These are phyloP conservation scores for Claviceps sorghi DNA, from an alignment of 2,329 filamentous ascomycete genomes.

Conservation along the genomic window DNA sequence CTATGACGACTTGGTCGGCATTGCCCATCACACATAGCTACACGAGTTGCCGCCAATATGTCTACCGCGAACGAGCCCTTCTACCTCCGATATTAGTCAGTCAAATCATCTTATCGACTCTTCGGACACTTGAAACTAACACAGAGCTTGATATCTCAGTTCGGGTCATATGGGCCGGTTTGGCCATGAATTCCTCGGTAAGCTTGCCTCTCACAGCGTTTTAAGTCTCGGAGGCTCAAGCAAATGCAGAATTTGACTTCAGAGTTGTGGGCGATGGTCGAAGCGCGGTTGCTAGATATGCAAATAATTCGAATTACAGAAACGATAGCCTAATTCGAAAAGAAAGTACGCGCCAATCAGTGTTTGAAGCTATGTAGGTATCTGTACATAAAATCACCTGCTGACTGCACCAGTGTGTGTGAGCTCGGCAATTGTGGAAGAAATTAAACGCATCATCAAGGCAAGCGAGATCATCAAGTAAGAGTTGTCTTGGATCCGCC, in stretches of 20 bases:
- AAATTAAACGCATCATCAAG: constrained; percentile 96
- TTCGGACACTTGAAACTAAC: not conserved
- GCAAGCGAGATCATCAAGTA: constrained; percentile 96
- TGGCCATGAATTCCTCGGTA: constrained; percentile 94
- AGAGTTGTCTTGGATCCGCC: constrained; percentile 8
- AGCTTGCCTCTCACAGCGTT: not conserved
- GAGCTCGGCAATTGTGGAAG: constrained; percentile 74
- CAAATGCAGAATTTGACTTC: constrained; percentile 75
- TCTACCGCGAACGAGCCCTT: constrained; percentile 65
- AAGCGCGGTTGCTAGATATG: constrained; percentile 88
- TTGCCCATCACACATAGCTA: not conserved
- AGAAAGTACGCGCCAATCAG: constrained; percentile 62
- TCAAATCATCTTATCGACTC: constrained; percentile 8
- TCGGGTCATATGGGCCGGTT: constrained; percentile 95
- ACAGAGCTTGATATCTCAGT: constrained; percentile 31
- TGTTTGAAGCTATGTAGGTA: not conserved
- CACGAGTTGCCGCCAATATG: constrained; percentile 26
- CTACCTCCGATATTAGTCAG: constrained; percentile 95
- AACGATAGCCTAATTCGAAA: constrained; percentile 98
- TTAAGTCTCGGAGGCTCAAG: not conserved
- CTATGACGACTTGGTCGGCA: not conserved
- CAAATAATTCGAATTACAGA: constrained; percentile 98
- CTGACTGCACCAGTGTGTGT: constrained; percentile 62
- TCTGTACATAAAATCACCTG: not conserved
- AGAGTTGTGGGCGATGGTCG: constrained; percentile 81